Conservation (phyloP, 345 rosid species). For the Gynandropsis gynandra region DNA sequence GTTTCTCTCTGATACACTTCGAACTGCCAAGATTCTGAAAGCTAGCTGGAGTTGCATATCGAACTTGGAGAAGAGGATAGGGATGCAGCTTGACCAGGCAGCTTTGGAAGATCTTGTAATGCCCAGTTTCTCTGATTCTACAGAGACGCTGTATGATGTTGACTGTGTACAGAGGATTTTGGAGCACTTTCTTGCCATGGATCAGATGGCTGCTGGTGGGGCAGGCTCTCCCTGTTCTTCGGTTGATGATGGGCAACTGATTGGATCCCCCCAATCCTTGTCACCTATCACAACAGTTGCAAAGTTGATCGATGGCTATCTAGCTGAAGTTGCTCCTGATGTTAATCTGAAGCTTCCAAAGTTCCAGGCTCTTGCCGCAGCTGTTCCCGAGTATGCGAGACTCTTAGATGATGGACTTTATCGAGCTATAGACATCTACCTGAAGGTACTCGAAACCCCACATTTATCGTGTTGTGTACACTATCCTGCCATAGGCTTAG, state of each 20-base stretch:
- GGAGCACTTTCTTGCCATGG: conserved; percentile 42
- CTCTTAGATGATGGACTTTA: conserved; percentile 78
- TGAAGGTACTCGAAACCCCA: too few species aligned
- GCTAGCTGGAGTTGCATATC: conserved; percentile 47
- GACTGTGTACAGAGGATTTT: conserved; percentile 75
- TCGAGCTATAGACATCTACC: conserved; percentile 74
- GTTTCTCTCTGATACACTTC: too few species aligned
- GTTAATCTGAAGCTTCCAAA: conserved; percentile 63
- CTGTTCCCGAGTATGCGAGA: conserved; percentile 62
- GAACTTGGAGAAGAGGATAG: conserved; percentile 60
- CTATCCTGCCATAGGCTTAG: too few species aligned
- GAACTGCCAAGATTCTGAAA: conserved; percentile 68
- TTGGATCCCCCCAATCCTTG: too few species aligned
- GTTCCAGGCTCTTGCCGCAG: conserved; percentile 49
- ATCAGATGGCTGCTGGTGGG: too few species aligned
- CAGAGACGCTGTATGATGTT: conserved; percentile 79
- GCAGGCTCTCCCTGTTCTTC: conserved; percentile 36
- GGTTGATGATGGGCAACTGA: conserved; percentile 65
- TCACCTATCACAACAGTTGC: too few species aligned
- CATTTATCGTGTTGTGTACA: too few species aligned
- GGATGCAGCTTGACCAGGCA: conserved; percentile 62
- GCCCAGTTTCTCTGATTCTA: conserved; percentile 86
- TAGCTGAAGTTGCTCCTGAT: conserved; percentile 81
- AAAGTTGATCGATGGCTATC: conserved; percentile 81
- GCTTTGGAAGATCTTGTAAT: conserved; percentile 75